phyloP scores from a whole-genome alignment of 176 grass and related monocot species.

The Musa schizocarpa region DNA sequence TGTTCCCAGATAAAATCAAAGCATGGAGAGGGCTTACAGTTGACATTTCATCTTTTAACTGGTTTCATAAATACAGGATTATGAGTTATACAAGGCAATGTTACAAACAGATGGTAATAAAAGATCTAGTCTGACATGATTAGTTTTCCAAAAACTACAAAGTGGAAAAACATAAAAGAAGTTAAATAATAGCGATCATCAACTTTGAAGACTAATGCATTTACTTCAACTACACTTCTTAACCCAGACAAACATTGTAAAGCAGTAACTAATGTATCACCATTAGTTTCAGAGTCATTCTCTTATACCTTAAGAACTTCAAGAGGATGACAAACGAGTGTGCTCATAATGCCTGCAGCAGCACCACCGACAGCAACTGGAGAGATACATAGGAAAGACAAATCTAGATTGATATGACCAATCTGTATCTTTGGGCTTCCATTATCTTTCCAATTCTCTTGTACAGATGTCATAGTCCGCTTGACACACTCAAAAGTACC shows the following conservation, averaged over 20 bases:
- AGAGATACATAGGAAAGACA: slow-evolving; percentile 43
- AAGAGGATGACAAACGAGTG: slow-evolving; percentile 73
- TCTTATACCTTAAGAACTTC: slow-evolving; percentile 71
- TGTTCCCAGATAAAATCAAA: background rate
- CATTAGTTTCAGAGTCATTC: background rate
- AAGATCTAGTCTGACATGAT: background rate
- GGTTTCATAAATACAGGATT: background rate
- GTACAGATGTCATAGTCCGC: slow-evolving; percentile 41
- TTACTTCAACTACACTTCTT: background rate
- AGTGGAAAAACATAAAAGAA: background rate
- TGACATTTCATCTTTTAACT: background rate
- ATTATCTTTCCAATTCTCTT: slow-evolving; percentile 51
- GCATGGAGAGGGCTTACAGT: background rate
- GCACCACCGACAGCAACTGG: slow-evolving; percentile 59
- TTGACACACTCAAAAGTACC: slow-evolving; percentile 67
- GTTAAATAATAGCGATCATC: background rate
- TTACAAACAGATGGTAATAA: background rate
- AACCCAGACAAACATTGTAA: background rate
- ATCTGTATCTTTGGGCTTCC: slow-evolving; percentile 40
- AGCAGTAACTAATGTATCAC: background rate
- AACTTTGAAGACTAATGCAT: background rate
- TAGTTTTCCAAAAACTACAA: background rate
- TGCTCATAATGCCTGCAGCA: slow-evolving; percentile 61
- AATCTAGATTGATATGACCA: slow-evolving; percentile 41
- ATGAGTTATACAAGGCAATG: background rate